These are phyloP conservation scores for Eucalyptus curtisii DNA, from an alignment of 345 rosid species.

Conservation along the genomic window DNA sequence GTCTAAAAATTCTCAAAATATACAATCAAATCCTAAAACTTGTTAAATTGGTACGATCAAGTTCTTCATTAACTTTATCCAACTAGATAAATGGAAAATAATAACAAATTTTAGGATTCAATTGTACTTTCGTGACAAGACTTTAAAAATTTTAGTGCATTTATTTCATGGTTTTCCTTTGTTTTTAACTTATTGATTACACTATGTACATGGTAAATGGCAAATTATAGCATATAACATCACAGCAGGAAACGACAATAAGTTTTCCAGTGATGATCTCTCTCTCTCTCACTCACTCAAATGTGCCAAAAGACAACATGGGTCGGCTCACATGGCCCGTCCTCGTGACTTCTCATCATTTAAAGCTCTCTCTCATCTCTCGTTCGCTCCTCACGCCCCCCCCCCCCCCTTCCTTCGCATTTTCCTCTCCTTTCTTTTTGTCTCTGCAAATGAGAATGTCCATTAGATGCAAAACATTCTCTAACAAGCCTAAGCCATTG, in stretches of 20 bases:
- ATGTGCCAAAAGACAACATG: conserved; percentile 4
- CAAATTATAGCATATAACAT: neutral
- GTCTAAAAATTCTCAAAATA: too few species aligned
- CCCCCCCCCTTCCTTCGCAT: neutral
- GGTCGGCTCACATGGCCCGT: conserved; percentile 50
- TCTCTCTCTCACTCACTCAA: neutral
- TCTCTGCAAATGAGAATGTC: neutral
- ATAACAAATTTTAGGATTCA: too few species aligned
- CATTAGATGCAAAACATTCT: neutral
- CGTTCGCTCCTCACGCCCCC: neutral
- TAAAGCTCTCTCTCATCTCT: neutral
- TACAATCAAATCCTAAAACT: too few species aligned
- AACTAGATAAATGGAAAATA: neutral
- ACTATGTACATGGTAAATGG: neutral
- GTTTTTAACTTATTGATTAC: neutral
- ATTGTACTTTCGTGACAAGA: too few species aligned
- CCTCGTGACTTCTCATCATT: neutral
- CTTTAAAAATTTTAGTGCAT: too few species aligned
- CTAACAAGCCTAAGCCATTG: neutral
- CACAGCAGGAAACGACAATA: neutral
- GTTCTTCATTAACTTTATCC: neutral
- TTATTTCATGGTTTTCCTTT: neutral
- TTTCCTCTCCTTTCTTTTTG: neutral
- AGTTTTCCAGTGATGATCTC: neutral
- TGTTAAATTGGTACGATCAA: too few species aligned